Percentiles rank a stretch among this genome's conserved stretches.
phyloP scores from a whole-genome alignment of 768 basidiomycete genomes.

The Paxillus involutus region DNA sequence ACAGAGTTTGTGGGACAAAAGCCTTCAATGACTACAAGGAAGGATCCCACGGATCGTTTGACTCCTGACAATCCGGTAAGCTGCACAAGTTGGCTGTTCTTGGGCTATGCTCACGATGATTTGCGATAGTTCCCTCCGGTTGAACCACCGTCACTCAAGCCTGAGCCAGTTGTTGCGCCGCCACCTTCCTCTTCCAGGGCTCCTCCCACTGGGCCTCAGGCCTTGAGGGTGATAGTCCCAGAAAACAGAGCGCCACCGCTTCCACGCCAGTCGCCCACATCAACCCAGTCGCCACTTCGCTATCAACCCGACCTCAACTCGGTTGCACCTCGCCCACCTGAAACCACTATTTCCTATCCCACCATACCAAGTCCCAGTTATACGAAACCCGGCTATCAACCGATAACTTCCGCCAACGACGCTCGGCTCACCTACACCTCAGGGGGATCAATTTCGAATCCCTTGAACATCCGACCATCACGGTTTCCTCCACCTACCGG shows the following conservation, averaged over 20 bases:
- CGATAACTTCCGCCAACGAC: slow-evolving; percentile 29
- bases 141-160: slow-evolving; percentile 18
- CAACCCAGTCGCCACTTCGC: slow-evolving; percentile 11
- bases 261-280: slow-evolving; percentile 6
- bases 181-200: slow-evolving; percentile 10
- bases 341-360: slow-evolving; percentile 8
- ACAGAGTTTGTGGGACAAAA: slow-evolving; percentile 41
- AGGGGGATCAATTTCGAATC: slow-evolving; percentile 48
- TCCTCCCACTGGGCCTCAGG: slow-evolving; percentile 8
- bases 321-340: slow-evolving; percentile 19
- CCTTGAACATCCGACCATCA: slow-evolving; percentile 55
- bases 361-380: slow-evolving; percentile 14
- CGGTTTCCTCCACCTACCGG: slow-evolving; percentile 13
- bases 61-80: slow-evolving; percentile 17
- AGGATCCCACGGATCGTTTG: slow-evolving; percentile 18
- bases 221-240: slow-evolving; percentile 9
- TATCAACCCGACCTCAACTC: slow-evolving; percentile 10
- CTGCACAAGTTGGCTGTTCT: not conserved
- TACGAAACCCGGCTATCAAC: slow-evolving; percentile 25
- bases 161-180: slow-evolving; percentile 14
- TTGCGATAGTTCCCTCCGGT: slow-evolving; percentile 13
- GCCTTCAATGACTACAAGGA: slow-evolving; percentile 19
- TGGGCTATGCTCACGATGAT: not conserved
- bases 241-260: slow-evolving; percentile 11
- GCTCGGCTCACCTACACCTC: slow-evolving; percentile 37